Percentiles rank a stretch among this genome's conserved stretches.
These are phyloP conservation scores for Leccinum incarnatum DNA, from an alignment of 768 basidiomycete species.

Conservation along the genomic window DNA sequence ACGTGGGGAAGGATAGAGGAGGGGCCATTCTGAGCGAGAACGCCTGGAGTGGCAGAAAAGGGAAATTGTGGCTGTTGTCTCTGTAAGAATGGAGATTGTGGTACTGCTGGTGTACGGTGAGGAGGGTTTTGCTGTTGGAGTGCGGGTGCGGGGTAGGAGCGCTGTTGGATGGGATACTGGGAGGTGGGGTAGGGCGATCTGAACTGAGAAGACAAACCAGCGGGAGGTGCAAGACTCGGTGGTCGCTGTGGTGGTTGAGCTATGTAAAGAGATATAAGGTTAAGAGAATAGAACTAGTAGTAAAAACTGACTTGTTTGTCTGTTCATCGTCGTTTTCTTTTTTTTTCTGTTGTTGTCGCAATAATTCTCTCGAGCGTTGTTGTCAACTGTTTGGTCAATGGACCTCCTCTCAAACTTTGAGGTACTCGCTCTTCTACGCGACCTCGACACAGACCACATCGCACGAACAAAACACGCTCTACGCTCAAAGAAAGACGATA, in stretches of 20 bases:
- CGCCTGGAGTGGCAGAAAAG: slow-evolving; percentile 46
- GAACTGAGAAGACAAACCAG: slow-evolving; percentile 61
- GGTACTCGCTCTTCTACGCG: slow-evolving; percentile 72
- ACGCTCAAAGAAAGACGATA: slow-evolving; percentile 73
- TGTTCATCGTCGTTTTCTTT: slow-evolving; percentile 45
- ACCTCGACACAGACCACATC: slow-evolving; percentile 73
- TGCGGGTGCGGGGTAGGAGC: slow-evolving; percentile 37
- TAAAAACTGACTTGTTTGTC: slow-evolving; percentile 46
- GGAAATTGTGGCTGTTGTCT: slow-evolving; percentile 55
- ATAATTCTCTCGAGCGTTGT: slow-evolving; percentile 13
- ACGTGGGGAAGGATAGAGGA: slow-evolving; percentile 57
- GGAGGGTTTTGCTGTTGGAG: slow-evolving; percentile 49
- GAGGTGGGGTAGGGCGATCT: slow-evolving; percentile 48
- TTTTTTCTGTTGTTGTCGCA: background rate
- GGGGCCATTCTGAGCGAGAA: slow-evolving; percentile 54
- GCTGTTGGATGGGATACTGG: slow-evolving; percentile 31
- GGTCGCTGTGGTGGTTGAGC: slow-evolving; percentile 83
- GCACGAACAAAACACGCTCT: slow-evolving; percentile 66
- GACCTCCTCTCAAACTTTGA: slow-evolving; percentile 85
- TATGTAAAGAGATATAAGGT: slow-evolving; percentile 22
- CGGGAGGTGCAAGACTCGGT: slow-evolving; percentile 67
- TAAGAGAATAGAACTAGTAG: background rate
- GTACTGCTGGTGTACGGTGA: slow-evolving; percentile 58
- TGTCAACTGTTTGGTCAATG: slow-evolving; percentile 29
- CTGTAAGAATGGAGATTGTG: slow-evolving; percentile 63